Evolutionary conservation across 169 alveolate genomes (phyloP).

Genomic region (Plasmodium knowlesi): DNA sequence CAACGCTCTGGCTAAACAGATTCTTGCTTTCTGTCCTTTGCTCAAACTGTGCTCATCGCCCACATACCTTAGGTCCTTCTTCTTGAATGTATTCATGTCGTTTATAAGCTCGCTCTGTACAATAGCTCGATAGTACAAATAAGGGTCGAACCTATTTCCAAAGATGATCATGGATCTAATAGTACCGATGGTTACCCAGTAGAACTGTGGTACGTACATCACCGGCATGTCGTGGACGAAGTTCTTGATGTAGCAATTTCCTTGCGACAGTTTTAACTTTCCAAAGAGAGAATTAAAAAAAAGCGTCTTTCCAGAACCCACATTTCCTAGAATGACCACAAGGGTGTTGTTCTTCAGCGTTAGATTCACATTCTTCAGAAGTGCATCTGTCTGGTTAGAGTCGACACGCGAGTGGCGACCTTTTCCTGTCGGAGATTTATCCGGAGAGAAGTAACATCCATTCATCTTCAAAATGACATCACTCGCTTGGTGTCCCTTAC

Average conservation of each 20-base stretch:
- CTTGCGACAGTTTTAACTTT: conserved; percentile 6
- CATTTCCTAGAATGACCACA: conserved; percentile 87
- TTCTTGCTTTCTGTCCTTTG: conserved; percentile 95
- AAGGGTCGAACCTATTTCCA: conserved; percentile 78
- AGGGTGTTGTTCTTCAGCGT: conserved; percentile 34
- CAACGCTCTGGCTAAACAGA: conserved; percentile 93
- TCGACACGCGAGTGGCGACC: background rate
- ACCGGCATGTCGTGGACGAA: conserved; percentile 77
- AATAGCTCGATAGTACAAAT: conserved; percentile 74
- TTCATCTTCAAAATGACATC: background rate
- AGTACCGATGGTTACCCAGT: conserved; percentile 88
- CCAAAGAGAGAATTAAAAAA: conserved; percentile 87
- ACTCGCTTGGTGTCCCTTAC: background rate
- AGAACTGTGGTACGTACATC: conserved; percentile 84
- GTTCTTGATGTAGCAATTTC: conserved; percentile 38
- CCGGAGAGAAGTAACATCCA: background rate
- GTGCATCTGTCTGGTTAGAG: background rate
- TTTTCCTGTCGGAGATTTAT: background rate
- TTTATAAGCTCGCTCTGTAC: conserved; percentile 77
- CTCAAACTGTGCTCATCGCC: conserved; percentile 87
- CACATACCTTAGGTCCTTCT: conserved; percentile 80
- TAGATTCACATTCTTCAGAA: conserved; percentile 33
- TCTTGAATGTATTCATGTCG: conserved; percentile 84
- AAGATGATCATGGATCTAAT: conserved; percentile 85
- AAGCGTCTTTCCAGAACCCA: conserved; percentile 93